Evolutionary conservation across 176 grass and related monocot genomes (phyloP).

Genomic region (Poa annua): DNA sequence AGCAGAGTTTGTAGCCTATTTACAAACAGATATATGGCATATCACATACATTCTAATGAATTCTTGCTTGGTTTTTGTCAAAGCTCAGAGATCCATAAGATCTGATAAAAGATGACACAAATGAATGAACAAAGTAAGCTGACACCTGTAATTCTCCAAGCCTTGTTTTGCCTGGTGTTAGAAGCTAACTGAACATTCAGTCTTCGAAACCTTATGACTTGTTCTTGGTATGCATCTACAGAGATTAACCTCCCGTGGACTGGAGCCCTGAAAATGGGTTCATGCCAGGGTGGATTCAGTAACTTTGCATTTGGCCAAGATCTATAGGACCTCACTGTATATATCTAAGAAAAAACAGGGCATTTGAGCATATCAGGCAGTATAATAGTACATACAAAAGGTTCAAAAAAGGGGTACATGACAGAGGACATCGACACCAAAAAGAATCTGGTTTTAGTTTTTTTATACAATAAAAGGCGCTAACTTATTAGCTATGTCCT

Average conservation of each 20-base stretch:
- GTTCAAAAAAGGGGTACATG: background rate
- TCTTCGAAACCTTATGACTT: background rate
- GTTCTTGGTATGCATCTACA: slow-evolving; percentile 27
- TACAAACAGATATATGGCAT: background rate
- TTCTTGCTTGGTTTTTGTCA: background rate
- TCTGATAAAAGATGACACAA: background rate
- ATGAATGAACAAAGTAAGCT: background rate
- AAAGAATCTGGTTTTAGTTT: background rate
- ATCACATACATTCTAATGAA: background rate
- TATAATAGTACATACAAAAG: background rate
- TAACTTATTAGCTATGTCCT: background rate
- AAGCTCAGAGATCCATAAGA: background rate
- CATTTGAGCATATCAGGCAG: background rate
- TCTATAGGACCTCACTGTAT: background rate
- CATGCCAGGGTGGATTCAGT: slow-evolving; percentile 17
- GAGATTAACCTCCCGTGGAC: slow-evolving; percentile 3
- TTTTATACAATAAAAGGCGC: too few relatives aligned
- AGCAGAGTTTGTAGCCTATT: background rate
- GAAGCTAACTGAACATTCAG: background rate
- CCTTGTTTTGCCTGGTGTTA: background rate
- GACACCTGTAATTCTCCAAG: background rate
- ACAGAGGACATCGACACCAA: too few relatives aligned
- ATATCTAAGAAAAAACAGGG: background rate
- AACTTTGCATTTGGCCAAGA: background rate
- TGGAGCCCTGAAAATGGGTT: slow-evolving; percentile 26